Evolutionary conservation across 257 asterid species (phyloP).

Genomic region (Solanum pennellii): DNA sequence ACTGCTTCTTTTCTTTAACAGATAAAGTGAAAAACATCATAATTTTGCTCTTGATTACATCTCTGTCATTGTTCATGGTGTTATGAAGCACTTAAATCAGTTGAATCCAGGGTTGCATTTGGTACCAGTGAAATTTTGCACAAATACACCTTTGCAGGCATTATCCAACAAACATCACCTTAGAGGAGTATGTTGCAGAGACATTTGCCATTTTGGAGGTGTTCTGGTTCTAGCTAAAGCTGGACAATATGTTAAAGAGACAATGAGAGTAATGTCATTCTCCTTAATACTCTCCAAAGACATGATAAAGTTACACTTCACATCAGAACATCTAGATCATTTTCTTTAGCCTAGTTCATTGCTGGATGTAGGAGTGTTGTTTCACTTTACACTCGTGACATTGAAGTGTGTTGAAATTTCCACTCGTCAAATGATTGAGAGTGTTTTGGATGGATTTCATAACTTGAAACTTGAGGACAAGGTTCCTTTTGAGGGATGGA

Average conservation of each 20-base stretch:
- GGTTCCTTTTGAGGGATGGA: neutral
- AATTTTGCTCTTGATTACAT: neutral
- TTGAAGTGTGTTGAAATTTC: neutral
- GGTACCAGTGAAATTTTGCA: neutral
- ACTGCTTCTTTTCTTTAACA: too few species aligned
- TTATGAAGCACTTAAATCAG: neutral
- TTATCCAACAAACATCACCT: neutral
- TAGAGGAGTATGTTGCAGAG: neutral
- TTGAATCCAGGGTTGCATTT: neutral
- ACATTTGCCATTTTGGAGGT: neutral
- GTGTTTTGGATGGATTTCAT: neutral
- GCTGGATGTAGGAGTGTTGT: neutral
- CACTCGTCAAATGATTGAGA: neutral
- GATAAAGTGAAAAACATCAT: neutral
- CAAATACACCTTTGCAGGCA: neutral
- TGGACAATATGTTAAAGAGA: neutral
- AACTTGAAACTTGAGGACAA: neutral
- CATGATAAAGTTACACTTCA: neutral
- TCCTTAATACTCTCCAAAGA: neutral
- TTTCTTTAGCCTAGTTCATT: neutral
- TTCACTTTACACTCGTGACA: neutral
- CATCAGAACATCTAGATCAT: neutral
- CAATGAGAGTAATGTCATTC: neutral
- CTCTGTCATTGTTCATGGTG: neutral
- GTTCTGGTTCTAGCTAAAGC: neutral